Conservation (phyloP, 108 stramenopile species). For the Cylindrotheca closterium region DNA sequence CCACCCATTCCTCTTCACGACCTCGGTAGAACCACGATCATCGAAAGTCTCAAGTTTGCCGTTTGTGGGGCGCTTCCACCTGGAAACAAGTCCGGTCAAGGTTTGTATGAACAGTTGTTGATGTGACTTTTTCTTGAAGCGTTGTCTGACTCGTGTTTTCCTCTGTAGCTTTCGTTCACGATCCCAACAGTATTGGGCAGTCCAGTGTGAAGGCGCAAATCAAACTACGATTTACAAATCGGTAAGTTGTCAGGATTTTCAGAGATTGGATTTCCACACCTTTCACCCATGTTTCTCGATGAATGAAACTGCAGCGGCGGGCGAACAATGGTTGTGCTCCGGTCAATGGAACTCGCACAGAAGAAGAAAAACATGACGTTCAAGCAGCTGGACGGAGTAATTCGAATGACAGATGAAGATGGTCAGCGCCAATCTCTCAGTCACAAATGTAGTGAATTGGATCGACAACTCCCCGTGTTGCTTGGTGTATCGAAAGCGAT, state of each 20-base stretch:
- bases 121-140: no score
- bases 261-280: not conserved
- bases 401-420: conserved; percentile 63
- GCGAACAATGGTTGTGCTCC: conserved; percentile 83
- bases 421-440: conserved; percentile 65
- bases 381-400: conserved; percentile 90
- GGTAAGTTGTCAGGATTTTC: no score
- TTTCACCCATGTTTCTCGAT: no score
- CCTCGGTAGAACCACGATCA: conserved; percentile 92
- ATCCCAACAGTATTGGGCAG: conserved; percentile 76
- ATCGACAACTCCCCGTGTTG: conserved; percentile 79
- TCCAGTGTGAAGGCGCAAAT: conserved; percentile 76
- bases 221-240: conserved; percentile 88
- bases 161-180: conserved; percentile 79
- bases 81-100: conserved; percentile 85
- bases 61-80: conserved; percentile 94
- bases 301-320: conserved; percentile 37
- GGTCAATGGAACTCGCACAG: conserved; percentile 91
- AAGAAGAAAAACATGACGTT: conserved; percentile 81
- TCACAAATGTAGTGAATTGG: conserved; percentile 94
- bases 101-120: not conserved
- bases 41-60: conserved; percentile 98
- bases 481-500: conserved; percentile 95
- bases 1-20: not conserved
- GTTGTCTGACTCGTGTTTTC: not conserved